Evolutionary conservation across 163 green algal species (phyloP).

Genomic region (Prototheca stagnorum): DNA sequence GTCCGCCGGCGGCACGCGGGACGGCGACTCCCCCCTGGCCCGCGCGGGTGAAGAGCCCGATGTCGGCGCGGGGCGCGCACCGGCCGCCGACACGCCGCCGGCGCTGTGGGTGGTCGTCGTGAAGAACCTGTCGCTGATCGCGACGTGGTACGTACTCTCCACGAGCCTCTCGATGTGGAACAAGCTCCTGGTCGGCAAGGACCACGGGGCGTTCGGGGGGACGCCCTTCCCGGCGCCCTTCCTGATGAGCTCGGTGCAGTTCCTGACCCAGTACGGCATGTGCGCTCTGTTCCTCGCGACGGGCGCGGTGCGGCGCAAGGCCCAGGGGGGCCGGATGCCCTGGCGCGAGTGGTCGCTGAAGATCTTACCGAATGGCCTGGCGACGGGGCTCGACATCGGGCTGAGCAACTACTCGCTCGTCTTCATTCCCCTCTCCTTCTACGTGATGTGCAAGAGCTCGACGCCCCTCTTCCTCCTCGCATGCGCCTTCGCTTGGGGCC

Average conservation of each 20-base stretch:
- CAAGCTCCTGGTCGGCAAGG: conserved; percentile 53
- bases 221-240: conserved; percentile 57
- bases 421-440: conserved; percentile 82
- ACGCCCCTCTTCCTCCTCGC: conserved; percentile 73
- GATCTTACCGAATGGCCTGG: conserved; percentile 64
- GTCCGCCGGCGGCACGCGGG: too few relatives aligned
- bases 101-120: too few relatives aligned
- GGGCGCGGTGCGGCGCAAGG: conserved; percentile 20
- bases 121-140: background rate
- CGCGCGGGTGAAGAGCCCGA: too few relatives aligned
- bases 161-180: conserved; percentile 69
- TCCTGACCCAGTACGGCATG: conserved; percentile 52
- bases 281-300: conserved; percentile 28
- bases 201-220: conserved; percentile 51
- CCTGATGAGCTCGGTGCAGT: conserved; percentile 65
- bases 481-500: conserved; percentile 73
- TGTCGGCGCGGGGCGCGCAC: too few relatives aligned
- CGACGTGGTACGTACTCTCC: conserved; percentile 62
- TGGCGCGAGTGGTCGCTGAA: conserved; percentile 16
- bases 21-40: too few relatives aligned
- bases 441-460: conserved; percentile 92
- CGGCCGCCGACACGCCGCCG: too few relatives aligned
- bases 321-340: conserved; percentile 12
- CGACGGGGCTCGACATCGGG: conserved; percentile 81
- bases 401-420: conserved; percentile 73